Conservation (phyloP, 352 stramenopile species). For the Phytophthora fragariae region DNA sequence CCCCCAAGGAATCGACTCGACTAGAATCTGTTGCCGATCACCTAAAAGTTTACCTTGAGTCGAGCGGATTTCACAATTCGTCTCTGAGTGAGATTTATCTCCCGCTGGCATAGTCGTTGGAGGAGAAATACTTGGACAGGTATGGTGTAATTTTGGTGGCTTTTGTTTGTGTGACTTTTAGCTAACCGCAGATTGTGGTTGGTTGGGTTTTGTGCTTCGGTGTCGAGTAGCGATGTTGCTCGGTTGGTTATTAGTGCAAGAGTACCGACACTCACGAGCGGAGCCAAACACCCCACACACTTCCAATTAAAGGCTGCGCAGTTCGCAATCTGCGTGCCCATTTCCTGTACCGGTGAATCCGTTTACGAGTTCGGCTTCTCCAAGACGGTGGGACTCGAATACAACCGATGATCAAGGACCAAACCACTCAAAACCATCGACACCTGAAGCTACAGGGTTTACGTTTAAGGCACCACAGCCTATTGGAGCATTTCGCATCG, state of each 20-base stretch:
- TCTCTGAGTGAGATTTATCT: slow-evolving; percentile 27
- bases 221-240: slow-evolving; percentile 13
- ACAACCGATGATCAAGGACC: neutral
- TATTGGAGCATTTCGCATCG: neutral
- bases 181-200: too few species aligned
- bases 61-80: slow-evolving; percentile 32
- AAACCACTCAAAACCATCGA: neutral
- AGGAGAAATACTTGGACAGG: neutral
- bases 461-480: neutral
- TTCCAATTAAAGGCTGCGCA: neutral
- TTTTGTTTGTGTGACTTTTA: neutral
- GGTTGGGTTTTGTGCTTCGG: too few species aligned
- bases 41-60: slow-evolving; percentile 29
- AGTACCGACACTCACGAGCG: slow-evolving; percentile 7
- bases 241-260: slow-evolving; percentile 27
- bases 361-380: neutral
- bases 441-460: neutral
- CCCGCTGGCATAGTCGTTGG: slow-evolving; percentile 1
- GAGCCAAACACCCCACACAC: neutral
- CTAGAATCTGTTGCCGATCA: slow-evolving; percentile 20
- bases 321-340: neutral
- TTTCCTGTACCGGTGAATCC: neutral
- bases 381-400: neutral
- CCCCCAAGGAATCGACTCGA: neutral
- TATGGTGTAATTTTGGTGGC: slow-evolving; percentile 2